Conservation (phyloP, 1,139 yeast genomes). For the Magnusiomyces fungicola region DNA sequence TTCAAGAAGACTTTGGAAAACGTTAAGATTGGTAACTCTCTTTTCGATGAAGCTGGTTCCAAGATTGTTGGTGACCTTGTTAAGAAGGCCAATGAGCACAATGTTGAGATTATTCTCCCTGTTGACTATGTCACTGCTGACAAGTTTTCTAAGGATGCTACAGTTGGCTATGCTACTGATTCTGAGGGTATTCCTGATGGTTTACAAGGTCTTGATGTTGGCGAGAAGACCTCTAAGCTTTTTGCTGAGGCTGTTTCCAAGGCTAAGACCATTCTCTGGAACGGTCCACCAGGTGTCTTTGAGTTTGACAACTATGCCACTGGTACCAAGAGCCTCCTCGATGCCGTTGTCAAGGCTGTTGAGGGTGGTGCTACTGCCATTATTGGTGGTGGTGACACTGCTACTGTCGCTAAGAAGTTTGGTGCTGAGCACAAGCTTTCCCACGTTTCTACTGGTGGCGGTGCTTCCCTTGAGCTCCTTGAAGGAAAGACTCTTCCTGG, state of each 20-base stretch:
- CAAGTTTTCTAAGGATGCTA: constrained; percentile 85
- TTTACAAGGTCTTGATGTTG: constrained; percentile 93
- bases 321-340: constrained; percentile 86
- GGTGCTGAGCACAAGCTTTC: constrained; percentile 92
- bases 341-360: constrained; percentile 79
- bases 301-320: constrained; percentile 85
- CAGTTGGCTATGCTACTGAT: constrained; percentile 70
- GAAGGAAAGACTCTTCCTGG: constrained; percentile 98
- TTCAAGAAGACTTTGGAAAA: constrained; percentile 86
- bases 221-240: constrained; percentile 74
- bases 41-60: constrained; percentile 88
- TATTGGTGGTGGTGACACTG: constrained; percentile 99
- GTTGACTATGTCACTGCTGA: constrained; percentile 93
- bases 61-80: constrained; percentile 82
- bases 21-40: constrained; percentile 78
- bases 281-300: constrained; percentile 99
- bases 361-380: constrained; percentile 88
- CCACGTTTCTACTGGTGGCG: constrained; percentile 98
- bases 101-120: constrained; percentile 86
- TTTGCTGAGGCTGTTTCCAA: constrained; percentile 73
- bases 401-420: constrained; percentile 95
- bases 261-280: constrained; percentile 98
- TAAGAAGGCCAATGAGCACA: constrained; percentile 91
- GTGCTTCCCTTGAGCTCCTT: constrained; percentile 94
- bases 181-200: constrained; percentile 85